Evolutionary conservation across 2,329 filamentous ascomycete genomes (phyloP), one percentile per base, ranked within the genome.

Genomic region (Ascochyta clinopodiicola): DNA sequence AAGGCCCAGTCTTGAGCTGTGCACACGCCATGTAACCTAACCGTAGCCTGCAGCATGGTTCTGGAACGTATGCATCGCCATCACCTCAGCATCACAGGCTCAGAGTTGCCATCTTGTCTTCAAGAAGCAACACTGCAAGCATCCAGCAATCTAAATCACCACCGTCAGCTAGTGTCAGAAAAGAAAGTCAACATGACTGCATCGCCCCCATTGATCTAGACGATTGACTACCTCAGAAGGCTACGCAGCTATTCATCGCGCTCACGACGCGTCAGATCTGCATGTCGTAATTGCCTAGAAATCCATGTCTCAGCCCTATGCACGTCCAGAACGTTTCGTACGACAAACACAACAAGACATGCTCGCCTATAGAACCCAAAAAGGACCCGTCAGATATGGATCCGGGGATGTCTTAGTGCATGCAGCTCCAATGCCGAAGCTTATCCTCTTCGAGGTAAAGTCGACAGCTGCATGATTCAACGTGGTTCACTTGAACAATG

Each of bases 231-330:
- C 44, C n/a, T 3, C n/a, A 21, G 19, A 25, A 15, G 22, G 31
- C 10, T 24, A 17, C 8, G 15, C 15, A 32, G 15, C n/a, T 35
- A 31, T 19, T 19, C 22, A 31, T 29, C 19, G 19, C 25, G 24
- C 12, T 40, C 38, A 25, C 34, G 17, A 22, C 31, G 38, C 43
- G 27, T 48, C 48, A 48, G 21, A 39, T 17, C 13, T 34, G 19
- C 38, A 42, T 17, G 48, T 61, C 29, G 49, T 42, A 49, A 42
- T 47, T 44, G 45, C 60, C 67, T 68, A 65, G 63, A 51, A 51
- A 58, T 37, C 39, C 17, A 46, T 64, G 62, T 66, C 59, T 69
- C 66, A 70, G 65, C 66, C 67, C 49, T 71, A 70, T 56, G 61
- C 57, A 61, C 53, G 57, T 65, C 67, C 61, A 69, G 67, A 67